Base-by-base conservation (phyloP, 2,329 filamentous ascomycete species). In the Hypoxylon sp. region DNA sequence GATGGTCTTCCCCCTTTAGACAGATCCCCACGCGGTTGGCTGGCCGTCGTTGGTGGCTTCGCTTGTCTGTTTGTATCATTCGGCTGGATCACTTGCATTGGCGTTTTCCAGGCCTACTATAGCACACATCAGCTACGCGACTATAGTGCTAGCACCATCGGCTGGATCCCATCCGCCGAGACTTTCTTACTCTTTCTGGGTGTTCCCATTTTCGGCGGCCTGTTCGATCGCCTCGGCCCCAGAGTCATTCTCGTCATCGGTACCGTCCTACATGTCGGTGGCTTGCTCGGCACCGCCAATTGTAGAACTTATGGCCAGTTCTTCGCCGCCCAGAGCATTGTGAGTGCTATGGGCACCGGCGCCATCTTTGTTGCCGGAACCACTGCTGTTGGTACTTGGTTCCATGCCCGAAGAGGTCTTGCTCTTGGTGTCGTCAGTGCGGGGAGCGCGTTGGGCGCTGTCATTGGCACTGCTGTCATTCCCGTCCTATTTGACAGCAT, bases 41-140 rank as follows among this genome's bases (percentile, higher is more conserved):
- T 48, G 9, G 35, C 44, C 13, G 44, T 48, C 6, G 35, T 31
- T 11, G 44, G 44, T 27, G 44, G 34, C 6, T 48, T 41, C 7
- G 37, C 37, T 9, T 50, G 46, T 7, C 38, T 50, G 7, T 50
- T 50, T n/a, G 36, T 41, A 5, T 50, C 46, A 7, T 50, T 50
- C 27, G 46, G 46, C n/a, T 50, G 46, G 46, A 43, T 50, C 16
- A 50, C 40, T 16, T 50, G 46, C 16, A 41, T 50, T 15, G 46
- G 46, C 26, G 26, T 50, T 3, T 50, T 50, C 19, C 46, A 50
- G 25, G 46, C 40, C 21, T 41, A 50, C 17, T 50, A 50, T n/a
- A 36, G 30, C 23, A 12, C 36, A 2, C 40, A 50, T 32, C 46
- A 50, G 32, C 46, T 50, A 32, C 16, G 38, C 23, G 32, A 43